These are phyloP conservation scores for Pachysandra terminalis DNA, from an alignment of 164 flowering plant genomes.

Conservation along the genomic window DNA sequence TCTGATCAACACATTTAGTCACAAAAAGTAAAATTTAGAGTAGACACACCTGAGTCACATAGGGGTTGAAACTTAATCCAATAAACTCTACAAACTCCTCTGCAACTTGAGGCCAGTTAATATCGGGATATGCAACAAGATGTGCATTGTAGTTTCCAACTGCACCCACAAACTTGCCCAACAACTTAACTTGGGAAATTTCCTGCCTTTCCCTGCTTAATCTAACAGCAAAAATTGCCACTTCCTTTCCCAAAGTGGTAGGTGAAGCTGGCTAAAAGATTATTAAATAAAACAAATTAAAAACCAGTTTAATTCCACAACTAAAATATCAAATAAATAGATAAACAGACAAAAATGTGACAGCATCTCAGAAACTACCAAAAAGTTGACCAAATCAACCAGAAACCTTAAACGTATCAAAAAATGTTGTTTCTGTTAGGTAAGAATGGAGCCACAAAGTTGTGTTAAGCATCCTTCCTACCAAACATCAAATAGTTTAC, in stretches of 20 bases:
- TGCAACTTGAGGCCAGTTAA: conserved; percentile 75
- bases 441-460: neutral
- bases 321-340: neutral
- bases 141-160: conserved; percentile 97
- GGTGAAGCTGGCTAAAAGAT: conserved; percentile 83
- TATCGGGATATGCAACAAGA: conserved; percentile 76
- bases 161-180: conserved; percentile 98
- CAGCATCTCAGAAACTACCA: too few relatives aligned
- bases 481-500: neutral
- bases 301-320: neutral
- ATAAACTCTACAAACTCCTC: conserved; percentile 83
- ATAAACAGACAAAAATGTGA: too few relatives aligned
- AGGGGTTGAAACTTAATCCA: conserved; percentile 83
- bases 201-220: conserved; percentile 54
- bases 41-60: conserved; percentile 81
- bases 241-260: conserved; percentile 90
- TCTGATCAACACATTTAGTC: neutral
- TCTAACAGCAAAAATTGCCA: conserved; percentile 76
- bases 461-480: neutral
- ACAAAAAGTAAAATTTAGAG: neutral
- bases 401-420: neutral
- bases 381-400: neutral
- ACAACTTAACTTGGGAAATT: conserved; percentile 49
- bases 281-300: neutral
- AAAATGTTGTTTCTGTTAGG: neutral